Evolutionary conservation across 73 alveolate species (phyloP).

Genomic region (Paraurostyla sp.): DNA sequence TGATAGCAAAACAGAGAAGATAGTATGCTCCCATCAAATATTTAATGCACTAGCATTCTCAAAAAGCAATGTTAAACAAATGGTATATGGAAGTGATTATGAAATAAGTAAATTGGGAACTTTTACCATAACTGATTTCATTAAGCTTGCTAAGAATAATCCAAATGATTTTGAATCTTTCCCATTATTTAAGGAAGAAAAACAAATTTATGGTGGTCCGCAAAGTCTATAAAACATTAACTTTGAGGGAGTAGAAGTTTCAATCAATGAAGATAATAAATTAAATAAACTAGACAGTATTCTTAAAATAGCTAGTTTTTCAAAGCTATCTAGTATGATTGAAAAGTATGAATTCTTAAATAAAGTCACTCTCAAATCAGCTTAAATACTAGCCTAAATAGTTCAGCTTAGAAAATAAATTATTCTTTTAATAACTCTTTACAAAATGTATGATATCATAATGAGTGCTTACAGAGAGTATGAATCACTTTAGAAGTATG

Average conservation of each 20-base stretch:
- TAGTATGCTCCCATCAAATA: conserved; percentile 32
- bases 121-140: conserved; percentile 13
- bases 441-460: conserved; percentile 4
- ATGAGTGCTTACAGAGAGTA: background rate
- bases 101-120: conserved; percentile 35
- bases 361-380: background rate
- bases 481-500: background rate
- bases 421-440: background rate
- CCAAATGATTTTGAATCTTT: background rate
- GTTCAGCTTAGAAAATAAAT: conserved; percentile 16
- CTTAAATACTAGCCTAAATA: background rate
- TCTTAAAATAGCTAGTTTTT: background rate
- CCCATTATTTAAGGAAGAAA: background rate
- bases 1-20: conserved; percentile 1
- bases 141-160: conserved; percentile 4
- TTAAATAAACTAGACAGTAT: conserved; percentile 10
- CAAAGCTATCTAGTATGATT: conserved; percentile 16
- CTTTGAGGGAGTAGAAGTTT: background rate
- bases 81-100: background rate
- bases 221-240: background rate
- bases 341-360: conserved; percentile 18
- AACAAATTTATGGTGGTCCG: background rate
- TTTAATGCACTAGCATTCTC: background rate
- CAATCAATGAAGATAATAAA: conserved; percentile 6
- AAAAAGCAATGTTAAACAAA: background rate